Evolutionary conservation across 768 basidiomycete species (phyloP), one percentile per base, ranked within the genome.

Genomic region (Pleurotus tuoliensis): DNA sequence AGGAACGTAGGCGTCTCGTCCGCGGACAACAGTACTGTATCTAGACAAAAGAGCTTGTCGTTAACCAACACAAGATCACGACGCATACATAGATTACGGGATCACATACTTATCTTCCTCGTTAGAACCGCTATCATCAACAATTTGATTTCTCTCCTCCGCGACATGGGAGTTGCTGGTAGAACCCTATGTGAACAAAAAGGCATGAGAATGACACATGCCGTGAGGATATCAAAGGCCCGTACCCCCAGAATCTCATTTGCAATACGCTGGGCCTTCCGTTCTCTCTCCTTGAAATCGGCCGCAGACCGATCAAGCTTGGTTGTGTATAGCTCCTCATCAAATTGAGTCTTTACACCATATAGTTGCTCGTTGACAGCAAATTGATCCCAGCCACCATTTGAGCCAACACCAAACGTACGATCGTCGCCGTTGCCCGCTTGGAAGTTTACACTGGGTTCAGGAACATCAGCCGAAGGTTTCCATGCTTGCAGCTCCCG

Each of bases 241-340:
- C 88, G 58, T 71, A 94, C 95, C 53, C 84, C 83, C 68, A 91
- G 76, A 63, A 98, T 98, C 73, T 98, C 95, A 62, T 86, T 87
- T 8, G 96, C 97, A 62, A 98, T 81, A 62, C 82, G 82, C 66
- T 87, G 88, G 4, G 97, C 97, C 69, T 88, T 85, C 59, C 85
- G 82, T 70, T 98, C 95, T 59, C 84, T 81, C 73, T 94, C 91
- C 73, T 88, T 91, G 70, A 81, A 99, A 70, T 95, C 94, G 18
- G 88, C 82, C 5, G 84, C 88, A 54, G 73, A 82, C 60, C 91
- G 83, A 67, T 98, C 92, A 45, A 99, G 78, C 73, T 86, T 93
- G 15, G 96, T 98, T 9, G 97, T 98, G 70, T 99, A 99, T 34
- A 86, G 67, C 56, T 96, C 91, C 74, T 99, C 97, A 65, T 96